phyloP scores from a whole-genome alignment of 495 filamentous ascomycete genomes.

The Penicillium verhagenii region DNA sequence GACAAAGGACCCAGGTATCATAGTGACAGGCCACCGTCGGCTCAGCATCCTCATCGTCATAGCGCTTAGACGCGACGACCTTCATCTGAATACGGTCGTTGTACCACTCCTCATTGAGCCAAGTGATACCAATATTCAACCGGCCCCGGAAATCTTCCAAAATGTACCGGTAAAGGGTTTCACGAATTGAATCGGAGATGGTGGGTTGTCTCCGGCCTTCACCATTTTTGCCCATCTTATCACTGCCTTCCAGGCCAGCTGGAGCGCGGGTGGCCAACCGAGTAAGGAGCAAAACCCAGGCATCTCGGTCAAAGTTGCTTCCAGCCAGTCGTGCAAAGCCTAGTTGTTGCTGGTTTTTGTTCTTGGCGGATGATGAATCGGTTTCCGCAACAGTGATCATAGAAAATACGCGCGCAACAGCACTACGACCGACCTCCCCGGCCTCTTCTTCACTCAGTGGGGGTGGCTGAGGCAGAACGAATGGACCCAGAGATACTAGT shows the following conservation, averaged over 20 bases:
- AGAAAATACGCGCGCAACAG: conserved; percentile 72
- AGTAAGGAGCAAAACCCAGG: conserved; percentile 84
- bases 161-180: conserved; percentile 77
- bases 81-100: conserved; percentile 71
- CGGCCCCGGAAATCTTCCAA: conserved; percentile 86
- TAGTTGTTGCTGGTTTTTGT: conserved; percentile 35
- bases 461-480: conserved; percentile 76
- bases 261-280: conserved; percentile 81
- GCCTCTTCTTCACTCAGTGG: conserved; percentile 66
- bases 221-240: conserved; percentile 32
- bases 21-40: conserved; percentile 57
- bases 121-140: conserved; percentile 82
- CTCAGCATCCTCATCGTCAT: conserved; percentile 37
- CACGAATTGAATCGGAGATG: conserved; percentile 69
- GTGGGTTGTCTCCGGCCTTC: conserved; percentile 24
- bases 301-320: conserved; percentile 80
- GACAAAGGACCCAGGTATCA: conserved; percentile 71
- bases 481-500: conserved; percentile 61
- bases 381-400: conserved; percentile 71
- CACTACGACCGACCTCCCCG: conserved; percentile 62
- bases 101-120: conserved; percentile 98
- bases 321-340: conserved; percentile 85
- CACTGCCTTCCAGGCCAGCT: conserved; percentile 58
- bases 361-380: conserved; percentile 49
- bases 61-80: conserved; percentile 34